Evolutionary conservation across 2,329 filamentous ascomycete genomes (phyloP).

Genomic region (Knufia fluminis): DNA sequence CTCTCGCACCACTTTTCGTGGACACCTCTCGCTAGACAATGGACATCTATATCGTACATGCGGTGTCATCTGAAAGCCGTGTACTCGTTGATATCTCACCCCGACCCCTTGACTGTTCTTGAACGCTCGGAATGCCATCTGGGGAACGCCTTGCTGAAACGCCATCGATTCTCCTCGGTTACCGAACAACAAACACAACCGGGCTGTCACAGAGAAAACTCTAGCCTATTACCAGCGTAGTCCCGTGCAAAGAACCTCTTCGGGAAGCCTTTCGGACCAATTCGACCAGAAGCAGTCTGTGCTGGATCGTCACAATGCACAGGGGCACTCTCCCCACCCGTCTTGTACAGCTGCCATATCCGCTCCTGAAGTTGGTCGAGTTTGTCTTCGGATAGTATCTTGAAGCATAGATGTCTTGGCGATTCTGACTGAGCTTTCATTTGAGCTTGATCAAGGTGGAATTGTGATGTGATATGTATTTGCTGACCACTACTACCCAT

Average conservation of each 20-base stretch:
- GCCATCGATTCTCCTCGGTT: too few relatives aligned
- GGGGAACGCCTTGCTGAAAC: too few relatives aligned
- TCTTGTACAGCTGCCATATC: slow-evolving; percentile 4
- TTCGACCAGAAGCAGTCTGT: background rate
- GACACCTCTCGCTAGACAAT: too few relatives aligned
- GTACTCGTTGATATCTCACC: too few relatives aligned
- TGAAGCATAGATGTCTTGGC: slow-evolving; percentile 5
- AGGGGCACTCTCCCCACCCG: slow-evolving; percentile 4
- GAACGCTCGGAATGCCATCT: too few relatives aligned
- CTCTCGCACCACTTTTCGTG: too few relatives aligned
- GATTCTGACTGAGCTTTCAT: slow-evolving; percentile 7
- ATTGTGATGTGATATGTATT: slow-evolving; percentile 2
- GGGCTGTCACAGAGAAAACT: slow-evolving; percentile 4
- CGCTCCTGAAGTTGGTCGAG: slow-evolving; percentile 1
- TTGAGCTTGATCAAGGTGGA: background rate
- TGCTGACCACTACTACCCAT: slow-evolving; percentile 7
- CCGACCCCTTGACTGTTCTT: background rate
- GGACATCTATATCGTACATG: too few relatives aligned
- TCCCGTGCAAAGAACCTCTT: slow-evolving; percentile 8
- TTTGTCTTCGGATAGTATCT: slow-evolving; percentile 3
- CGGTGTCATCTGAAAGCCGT: too few relatives aligned
- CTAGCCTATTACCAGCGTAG: slow-evolving; percentile 8
- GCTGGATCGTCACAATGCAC: slow-evolving; percentile 1
- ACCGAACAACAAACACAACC: too few relatives aligned
- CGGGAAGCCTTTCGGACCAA: background rate